phyloP scores from a whole-genome alignment of 176 grass and related monocot species.

The Olyra latifolia region DNA sequence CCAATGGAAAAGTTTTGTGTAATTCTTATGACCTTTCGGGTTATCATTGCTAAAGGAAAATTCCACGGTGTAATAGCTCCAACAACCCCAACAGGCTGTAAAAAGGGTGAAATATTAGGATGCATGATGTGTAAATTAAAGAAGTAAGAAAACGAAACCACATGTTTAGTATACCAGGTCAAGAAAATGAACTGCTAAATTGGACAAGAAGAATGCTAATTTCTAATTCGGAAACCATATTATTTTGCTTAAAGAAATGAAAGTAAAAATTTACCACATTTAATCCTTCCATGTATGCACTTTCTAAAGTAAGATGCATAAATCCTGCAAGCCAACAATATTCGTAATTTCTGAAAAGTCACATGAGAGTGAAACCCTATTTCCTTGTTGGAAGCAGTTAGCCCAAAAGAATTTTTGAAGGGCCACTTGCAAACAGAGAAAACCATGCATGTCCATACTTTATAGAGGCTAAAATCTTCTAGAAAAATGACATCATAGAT shows the following conservation, averaged over 20 bases:
- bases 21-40: conserved; percentile 68
- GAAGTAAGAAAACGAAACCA: not conserved
- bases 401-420: not conserved
- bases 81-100: conserved; percentile 97
- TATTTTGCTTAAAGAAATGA: not conserved
- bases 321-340: not conserved
- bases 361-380: not conserved
- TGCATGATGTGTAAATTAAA: conserved; percentile 12
- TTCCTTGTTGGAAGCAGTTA: not conserved
- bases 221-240: not conserved
- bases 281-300: not conserved
- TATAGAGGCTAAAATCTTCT: not conserved
- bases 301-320: not conserved
- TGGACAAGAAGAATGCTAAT: not conserved
- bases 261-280: not conserved
- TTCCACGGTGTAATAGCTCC: conserved; percentile 99
- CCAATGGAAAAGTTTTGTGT: conserved; percentile 9
- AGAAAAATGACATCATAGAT: conserved; percentile 10
- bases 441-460: not conserved
- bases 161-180: not conserved
- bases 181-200: conserved; percentile 30
- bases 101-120: conserved; percentile 20
- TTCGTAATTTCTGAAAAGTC: not conserved
- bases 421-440: not conserved
- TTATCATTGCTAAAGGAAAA: conserved; percentile 99